Conservation (phyloP, 2,329 filamentous ascomycete genomes). For the Scolecobasidium constrictum region DNA sequence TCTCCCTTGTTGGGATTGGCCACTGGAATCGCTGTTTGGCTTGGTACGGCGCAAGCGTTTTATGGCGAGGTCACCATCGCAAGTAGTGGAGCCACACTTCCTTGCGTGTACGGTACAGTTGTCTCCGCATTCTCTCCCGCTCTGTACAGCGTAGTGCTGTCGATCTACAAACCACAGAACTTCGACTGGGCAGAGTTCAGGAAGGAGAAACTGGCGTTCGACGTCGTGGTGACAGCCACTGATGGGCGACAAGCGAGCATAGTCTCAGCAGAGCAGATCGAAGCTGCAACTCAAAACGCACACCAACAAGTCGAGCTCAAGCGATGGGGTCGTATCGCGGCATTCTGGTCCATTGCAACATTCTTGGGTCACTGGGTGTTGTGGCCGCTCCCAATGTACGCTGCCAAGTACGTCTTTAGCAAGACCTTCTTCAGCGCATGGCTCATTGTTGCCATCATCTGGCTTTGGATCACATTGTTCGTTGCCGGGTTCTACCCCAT, state of each 20-base stretch:
- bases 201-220: conserved; percentile 31
- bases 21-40: conserved; percentile 43
- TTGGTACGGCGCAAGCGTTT: conserved; percentile 35
- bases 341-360: conserved; percentile 37
- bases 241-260: background rate
- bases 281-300: conserved; percentile 19
- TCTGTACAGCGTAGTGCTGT: conserved; percentile 37
- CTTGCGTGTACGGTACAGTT: conserved; percentile 43
- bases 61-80: conserved; percentile 38
- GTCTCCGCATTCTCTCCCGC: conserved; percentile 34
- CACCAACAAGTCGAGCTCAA: conserved; percentile 24
- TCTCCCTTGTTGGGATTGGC: conserved; percentile 40
- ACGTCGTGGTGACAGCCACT: conserved; percentile 13
- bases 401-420: conserved; percentile 37
- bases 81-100: conserved; percentile 37
- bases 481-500: conserved; percentile 40
- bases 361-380: conserved; percentile 44
- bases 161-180: conserved; percentile 32
- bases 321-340: conserved; percentile 36
- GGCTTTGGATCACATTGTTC: conserved; percentile 42
- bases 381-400: conserved; percentile 47
- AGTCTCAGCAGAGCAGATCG: conserved; percentile 5
- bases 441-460: conserved; percentile 41
- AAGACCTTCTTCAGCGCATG: conserved; percentile 41
- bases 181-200: conserved; percentile 31